phyloP scores from a whole-genome alignment of 2,329 filamentous ascomycete species.

The Exophiala viscosa region DNA sequence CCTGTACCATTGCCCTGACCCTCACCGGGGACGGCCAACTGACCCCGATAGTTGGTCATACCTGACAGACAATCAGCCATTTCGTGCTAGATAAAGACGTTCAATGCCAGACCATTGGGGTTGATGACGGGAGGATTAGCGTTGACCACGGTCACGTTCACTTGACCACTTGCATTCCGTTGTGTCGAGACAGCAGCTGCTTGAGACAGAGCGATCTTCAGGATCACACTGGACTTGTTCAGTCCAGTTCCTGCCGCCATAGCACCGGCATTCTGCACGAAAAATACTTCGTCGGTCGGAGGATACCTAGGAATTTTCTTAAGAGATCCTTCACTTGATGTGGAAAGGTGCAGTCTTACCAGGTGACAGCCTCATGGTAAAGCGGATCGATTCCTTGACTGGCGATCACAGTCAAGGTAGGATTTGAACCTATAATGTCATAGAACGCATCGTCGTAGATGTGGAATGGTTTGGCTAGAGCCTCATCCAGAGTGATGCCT shows the following conservation, averaged over 20 bases:
- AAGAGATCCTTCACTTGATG: not conserved
- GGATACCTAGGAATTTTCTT: constrained; percentile 33
- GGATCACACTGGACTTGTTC: constrained; percentile 50
- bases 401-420: constrained; percentile 50
- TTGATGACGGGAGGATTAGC: constrained; percentile 47
- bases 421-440: constrained; percentile 48
- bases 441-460: constrained; percentile 53
- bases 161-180: constrained; percentile 39
- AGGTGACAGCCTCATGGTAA: constrained; percentile 57
- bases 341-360: constrained; percentile 34
- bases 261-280: constrained; percentile 52
- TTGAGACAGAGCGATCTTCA: constrained; percentile 49
- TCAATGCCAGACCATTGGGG: constrained; percentile 33
- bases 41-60: constrained; percentile 49
- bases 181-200: constrained; percentile 37
- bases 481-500: constrained; percentile 39
- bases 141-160: constrained; percentile 43
- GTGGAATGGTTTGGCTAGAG: constrained; percentile 35
- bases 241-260: constrained; percentile 48
- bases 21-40: constrained; percentile 50
- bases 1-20: constrained; percentile 46
- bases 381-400: constrained; percentile 44
- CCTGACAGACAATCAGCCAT: constrained; percentile 33
- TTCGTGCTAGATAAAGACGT: constrained; percentile 20
- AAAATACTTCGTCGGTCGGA: constrained; percentile 53